A percentile compares a stretch with the other conserved stretches of the same genome.
Evolutionary conservation across 441 rosid species (phyloP).

Genomic region (Erodium texanum): DNA sequence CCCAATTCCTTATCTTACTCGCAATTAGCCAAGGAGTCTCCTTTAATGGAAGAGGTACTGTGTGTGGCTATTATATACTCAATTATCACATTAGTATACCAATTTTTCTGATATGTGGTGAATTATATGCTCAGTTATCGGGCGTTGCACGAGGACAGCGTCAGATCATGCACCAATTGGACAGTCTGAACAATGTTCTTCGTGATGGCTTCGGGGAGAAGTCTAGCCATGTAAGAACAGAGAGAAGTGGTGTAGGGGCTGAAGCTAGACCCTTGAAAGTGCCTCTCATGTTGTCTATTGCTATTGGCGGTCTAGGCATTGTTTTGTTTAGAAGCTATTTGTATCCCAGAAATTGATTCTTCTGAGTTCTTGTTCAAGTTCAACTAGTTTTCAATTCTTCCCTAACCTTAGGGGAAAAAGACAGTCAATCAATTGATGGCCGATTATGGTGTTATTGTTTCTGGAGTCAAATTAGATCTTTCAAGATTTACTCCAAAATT

Average conservation of each 20-base stretch:
- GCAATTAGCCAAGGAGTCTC: constrained; percentile 68
- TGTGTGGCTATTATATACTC: too few species aligned
- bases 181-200: constrained; percentile 50
- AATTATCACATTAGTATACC: too few species aligned
- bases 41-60: constrained; percentile 72
- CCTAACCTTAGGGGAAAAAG: background rate
- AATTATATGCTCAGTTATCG: constrained; percentile 35
- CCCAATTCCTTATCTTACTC: constrained; percentile 70
- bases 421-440: background rate
- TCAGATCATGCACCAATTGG: constrained; percentile 70
- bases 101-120: background rate
- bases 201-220: constrained; percentile 40
- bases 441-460: background rate
- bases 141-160: constrained; percentile 57
- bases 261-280: constrained; percentile 32
- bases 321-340: constrained; percentile 38
- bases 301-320: constrained; percentile 55
- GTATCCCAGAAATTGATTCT: constrained; percentile 26
- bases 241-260: constrained; percentile 21
- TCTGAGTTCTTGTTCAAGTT: too few species aligned
- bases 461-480: background rate
- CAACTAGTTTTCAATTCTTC: background rate
- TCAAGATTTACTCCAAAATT: too few species aligned
- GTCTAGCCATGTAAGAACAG: constrained; percentile 28
- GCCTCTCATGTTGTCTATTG: constrained; percentile 45